Evolutionary conservation across 495 filamentous ascomycete genomes (phyloP), one percentile per base, ranked within the genome.

Genomic region (Xeromyces bisporus): DNA sequence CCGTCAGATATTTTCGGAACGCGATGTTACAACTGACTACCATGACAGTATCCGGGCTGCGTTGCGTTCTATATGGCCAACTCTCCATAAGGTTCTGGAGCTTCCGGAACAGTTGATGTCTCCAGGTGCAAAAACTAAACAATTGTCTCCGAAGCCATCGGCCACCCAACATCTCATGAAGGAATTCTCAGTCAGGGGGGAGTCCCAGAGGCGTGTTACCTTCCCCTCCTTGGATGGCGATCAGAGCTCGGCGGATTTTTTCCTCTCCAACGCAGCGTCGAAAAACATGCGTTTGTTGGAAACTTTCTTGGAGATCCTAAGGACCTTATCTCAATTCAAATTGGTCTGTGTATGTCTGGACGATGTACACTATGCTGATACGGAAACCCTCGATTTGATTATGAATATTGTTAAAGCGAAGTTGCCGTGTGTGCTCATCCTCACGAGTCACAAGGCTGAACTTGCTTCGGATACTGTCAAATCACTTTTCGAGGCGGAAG

Each of bases 1-100:
- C 38, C 78, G 82, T 29, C 85, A 93, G 42, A 84, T 91, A 6
- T 92, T 87, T 57, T 86, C 82, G 0, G 84, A 93, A 47, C 75
- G 75, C 32, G 80, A 92, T 52, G 77, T 86, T 2, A 73, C 74
- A 2, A 91, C 79, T 0, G 66, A 77, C 3, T 89, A 91, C 41
- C 85, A 93, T 37, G 68, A 78, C 33, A 64, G 62, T 29, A 52
- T 93, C 11, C 73, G 80, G 34, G 60, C 68, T 13, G 79, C 78
- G 32, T 66, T 87, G 28, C 71, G 73, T 11, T 73, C 78, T 3
- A 67, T 81, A 35, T 93, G 84, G 84, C 65, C 74, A 5, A 67
- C 75, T 27, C 64, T 92, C 23, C 76, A 84, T 43, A 69, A 67
- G 28, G 69, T 85, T 29, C 58, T 93, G 9, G 80, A 77, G 28